Percentiles rank a stretch among this genome's conserved stretches.
These are phyloP conservation scores for Biscutella laevigata DNA, from an alignment of 441 rosid species.

Conservation along the genomic window DNA sequence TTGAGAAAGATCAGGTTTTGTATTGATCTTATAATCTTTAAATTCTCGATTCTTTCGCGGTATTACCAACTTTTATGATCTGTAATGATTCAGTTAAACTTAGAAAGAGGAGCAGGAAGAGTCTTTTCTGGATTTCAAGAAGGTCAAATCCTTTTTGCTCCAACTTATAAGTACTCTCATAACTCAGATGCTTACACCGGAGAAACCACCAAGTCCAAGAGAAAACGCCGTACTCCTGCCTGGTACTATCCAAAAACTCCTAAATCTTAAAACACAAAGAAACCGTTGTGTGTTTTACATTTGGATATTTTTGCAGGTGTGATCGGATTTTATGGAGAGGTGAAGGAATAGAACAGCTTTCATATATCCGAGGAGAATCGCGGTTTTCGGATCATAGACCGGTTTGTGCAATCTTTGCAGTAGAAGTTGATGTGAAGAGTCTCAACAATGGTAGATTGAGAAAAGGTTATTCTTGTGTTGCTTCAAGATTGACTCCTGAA, in stretches of 20 bases:
- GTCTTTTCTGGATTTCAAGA: slow-evolving; percentile 61
- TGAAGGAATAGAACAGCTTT: slow-evolving; percentile 60
- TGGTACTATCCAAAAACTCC: slow-evolving; percentile 41
- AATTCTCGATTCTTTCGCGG: not conserved
- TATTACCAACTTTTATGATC: not conserved
- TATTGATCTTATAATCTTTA: not conserved
- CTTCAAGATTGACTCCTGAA: slow-evolving; percentile 38
- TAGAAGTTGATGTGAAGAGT: slow-evolving; percentile 53
- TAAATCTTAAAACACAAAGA: not conserved
- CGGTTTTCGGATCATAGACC: slow-evolving; percentile 92
- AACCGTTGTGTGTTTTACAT: not conserved
- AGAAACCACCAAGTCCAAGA: slow-evolving; percentile 74
- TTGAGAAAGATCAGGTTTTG: slow-evolving; percentile 82
- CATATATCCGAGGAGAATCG: slow-evolving; percentile 69
- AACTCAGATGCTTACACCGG: slow-evolving; percentile 87
- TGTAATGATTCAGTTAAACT: slow-evolving; percentile 44
- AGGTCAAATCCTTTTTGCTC: slow-evolving; percentile 72
- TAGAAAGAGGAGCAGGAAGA: slow-evolving; percentile 79
- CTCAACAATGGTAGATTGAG: slow-evolving; percentile 37
- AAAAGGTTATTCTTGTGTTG: slow-evolving; percentile 61
- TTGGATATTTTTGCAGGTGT: slow-evolving; percentile 49
- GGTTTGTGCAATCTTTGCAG: slow-evolving; percentile 64
- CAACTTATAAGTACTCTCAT: slow-evolving; percentile 74
- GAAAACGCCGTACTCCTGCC: slow-evolving; percentile 93
- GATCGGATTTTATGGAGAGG: slow-evolving; percentile 87